Conservation (phyloP, 2,329 filamentous ascomycete genomes). For the Incumbomyces delicatus region DNA sequence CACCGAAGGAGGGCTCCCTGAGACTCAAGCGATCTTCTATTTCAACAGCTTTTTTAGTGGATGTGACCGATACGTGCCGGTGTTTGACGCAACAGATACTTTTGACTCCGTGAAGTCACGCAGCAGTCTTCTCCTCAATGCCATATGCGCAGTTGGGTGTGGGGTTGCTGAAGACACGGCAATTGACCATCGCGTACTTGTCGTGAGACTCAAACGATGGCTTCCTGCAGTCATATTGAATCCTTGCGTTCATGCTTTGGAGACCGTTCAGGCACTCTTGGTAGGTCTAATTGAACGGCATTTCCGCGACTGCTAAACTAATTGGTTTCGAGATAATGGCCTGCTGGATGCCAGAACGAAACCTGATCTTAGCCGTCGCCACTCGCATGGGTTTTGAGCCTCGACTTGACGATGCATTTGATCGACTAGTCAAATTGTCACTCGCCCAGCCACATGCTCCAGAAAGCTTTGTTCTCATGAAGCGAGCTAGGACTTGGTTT, state of each 20-base stretch:
- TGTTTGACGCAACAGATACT: constrained; percentile 39
- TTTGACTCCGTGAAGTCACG: constrained; percentile 37
- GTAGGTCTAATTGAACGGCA: background rate
- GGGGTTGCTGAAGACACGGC: constrained; percentile 25
- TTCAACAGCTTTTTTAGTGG: constrained; percentile 31
- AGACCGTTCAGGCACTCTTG: constrained; percentile 44
- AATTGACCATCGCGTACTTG: background rate
- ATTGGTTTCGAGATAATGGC: constrained; percentile 30
- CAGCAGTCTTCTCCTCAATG: constrained; percentile 43
- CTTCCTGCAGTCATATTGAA: constrained; percentile 38
- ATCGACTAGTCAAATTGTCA: constrained; percentile 14
- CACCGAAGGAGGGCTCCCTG: constrained; percentile 26
- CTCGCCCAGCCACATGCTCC: background rate
- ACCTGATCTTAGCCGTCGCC: constrained; percentile 41
- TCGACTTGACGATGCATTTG: constrained; percentile 35
- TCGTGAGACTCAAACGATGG: constrained; percentile 33
- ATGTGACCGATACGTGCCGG: constrained; percentile 40
- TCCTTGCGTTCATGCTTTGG: constrained; percentile 31
- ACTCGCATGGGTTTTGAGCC: constrained; percentile 43
- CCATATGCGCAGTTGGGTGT: constrained; percentile 44
- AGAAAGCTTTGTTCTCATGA: constrained; percentile 30
- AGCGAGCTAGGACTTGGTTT: constrained; percentile 42
- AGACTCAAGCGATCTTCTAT: constrained; percentile 25
- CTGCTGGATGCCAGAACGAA: constrained; percentile 45
- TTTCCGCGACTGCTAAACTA: background rate